A percentile compares a stretch with the other conserved stretches of the same genome.
Conservation (phyloP, 192 early-diverging fungal species). For the Podila clonocystis region DNA sequence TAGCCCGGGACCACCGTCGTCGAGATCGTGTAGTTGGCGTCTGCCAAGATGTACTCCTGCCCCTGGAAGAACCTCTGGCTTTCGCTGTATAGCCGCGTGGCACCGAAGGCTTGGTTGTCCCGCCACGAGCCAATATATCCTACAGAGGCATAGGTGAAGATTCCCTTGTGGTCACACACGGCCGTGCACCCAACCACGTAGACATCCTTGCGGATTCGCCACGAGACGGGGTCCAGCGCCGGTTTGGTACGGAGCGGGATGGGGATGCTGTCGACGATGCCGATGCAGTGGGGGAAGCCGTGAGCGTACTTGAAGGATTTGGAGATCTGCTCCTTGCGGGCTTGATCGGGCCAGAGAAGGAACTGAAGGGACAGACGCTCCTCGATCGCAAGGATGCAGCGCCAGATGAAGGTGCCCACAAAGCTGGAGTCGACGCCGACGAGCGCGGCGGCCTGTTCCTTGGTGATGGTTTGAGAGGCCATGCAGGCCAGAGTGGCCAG, state of each 20-base stretch:
- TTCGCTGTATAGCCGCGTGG: neutral
- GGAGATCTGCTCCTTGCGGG: neutral
- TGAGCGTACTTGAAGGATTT: slow-evolving; percentile 2
- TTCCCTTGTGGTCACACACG: slow-evolving; percentile 16
- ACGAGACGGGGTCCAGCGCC: slow-evolving; percentile 1
- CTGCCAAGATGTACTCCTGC: neutral
- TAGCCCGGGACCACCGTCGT: neutral
- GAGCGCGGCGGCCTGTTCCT: neutral
- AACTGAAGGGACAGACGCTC: neutral
- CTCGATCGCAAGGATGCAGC: slow-evolving; percentile 11
- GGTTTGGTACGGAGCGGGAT: slow-evolving; percentile 12
- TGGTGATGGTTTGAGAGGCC: slow-evolving; percentile 9
- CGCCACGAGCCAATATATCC: slow-evolving; percentile 12
- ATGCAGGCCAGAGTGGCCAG: neutral
- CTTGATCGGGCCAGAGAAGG: slow-evolving; percentile 17
- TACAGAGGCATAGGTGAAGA: slow-evolving; percentile 3
- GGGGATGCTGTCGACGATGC: slow-evolving; percentile 19
- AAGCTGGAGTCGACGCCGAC: neutral
- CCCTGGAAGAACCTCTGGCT: neutral
- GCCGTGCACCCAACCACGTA: slow-evolving; percentile 18
- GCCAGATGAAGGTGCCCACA: slow-evolving; percentile 6
- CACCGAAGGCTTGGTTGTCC: slow-evolving; percentile 3
- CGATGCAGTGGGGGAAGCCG: slow-evolving; percentile 15
- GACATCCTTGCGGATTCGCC: slow-evolving; percentile 5
- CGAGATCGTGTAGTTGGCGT: slow-evolving; percentile 1